Conservation (phyloP, 306 rosid genomes). For the Mimosa bimucronata region DNA sequence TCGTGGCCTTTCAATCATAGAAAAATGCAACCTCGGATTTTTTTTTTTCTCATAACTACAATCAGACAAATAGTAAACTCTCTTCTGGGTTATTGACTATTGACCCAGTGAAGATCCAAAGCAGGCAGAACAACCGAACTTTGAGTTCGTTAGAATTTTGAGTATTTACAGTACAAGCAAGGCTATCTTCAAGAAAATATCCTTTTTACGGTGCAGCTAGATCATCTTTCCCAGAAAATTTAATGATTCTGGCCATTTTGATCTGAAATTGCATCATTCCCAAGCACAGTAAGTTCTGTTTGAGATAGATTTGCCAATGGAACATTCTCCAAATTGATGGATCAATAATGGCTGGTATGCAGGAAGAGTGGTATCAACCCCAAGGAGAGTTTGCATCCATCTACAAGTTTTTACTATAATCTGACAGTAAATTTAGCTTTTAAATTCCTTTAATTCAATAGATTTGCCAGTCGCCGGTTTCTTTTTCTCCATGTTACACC, state of each 20-base stretch:
- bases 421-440: background rate
- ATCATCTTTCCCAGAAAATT: background rate
- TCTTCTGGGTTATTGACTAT: background rate
- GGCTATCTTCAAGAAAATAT: slow-evolving; percentile 6
- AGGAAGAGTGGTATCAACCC: background rate
- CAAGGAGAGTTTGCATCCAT: slow-evolving; percentile 1
- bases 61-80: background rate
- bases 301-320: slow-evolving; percentile 2
- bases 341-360: background rate
- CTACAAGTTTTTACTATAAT: background rate
- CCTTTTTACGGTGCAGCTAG: background rate
- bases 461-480: background rate
- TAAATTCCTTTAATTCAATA: background rate
- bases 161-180: slow-evolving; percentile 1
- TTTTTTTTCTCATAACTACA: background rate
- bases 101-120: background rate
- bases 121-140: slow-evolving; percentile 13
- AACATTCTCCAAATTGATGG: background rate
- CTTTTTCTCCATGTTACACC: background rate
- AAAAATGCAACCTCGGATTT: background rate
- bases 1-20: background rate
- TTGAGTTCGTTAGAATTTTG: background rate
- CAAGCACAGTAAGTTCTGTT: background rate
- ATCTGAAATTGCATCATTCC: slow-evolving; percentile 5
- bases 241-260: background rate